Base-by-base conservation (phyloP, 2,329 filamentous ascomycete genomes). In the Cladosporium cucumerinum region DNA sequence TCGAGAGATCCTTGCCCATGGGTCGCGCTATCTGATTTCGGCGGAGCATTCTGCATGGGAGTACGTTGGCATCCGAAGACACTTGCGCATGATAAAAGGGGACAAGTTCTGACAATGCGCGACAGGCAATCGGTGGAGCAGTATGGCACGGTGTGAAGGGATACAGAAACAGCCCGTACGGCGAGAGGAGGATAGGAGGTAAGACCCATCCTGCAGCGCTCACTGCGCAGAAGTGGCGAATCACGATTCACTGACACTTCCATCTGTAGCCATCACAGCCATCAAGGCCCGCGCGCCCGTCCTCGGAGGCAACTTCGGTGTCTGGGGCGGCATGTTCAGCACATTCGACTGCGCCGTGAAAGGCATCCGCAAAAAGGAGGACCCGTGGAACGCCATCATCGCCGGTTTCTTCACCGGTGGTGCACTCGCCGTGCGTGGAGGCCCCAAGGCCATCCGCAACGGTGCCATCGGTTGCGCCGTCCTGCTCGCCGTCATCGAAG, bases 321-420 rank as follows among this genome's bases (percentile, higher is more conserved):
- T 96, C 65, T 98, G 95, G 94, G 94, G 95, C 76, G 95, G 95
- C 70, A 83, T 98, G 65, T 98, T 98, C 84, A 92, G 89, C 73
- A 96, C 92, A 67, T 98, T 94, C 75, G 95, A 99, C 82, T 99
- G 95, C 82, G 91, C 93, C 25, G 91, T 97, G 68, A 99, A 98
- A 85, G 94, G 94, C 65, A 82, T 83, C 70, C 74, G 78, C 43
- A 92, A 95, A 85, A 98, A 97, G 88, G 95, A 99, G 79, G 95
- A 98, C 78, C 93, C 95, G 16, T 98, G 93, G 83, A 98, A 98
- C 81, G 93, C 93, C 74, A 98, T 99, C 78, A 96, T 94, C 72
- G 95, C 94, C 49, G 95, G 95, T 62, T 97, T 97, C 85, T 94
- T 97, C 80, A 98, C 95, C 5, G 93, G 93, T 74, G 95, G 95